Base-by-base conservation (phyloP, 2,329 filamentous ascomycete species). In the Cryphonectria naterciae region DNA sequence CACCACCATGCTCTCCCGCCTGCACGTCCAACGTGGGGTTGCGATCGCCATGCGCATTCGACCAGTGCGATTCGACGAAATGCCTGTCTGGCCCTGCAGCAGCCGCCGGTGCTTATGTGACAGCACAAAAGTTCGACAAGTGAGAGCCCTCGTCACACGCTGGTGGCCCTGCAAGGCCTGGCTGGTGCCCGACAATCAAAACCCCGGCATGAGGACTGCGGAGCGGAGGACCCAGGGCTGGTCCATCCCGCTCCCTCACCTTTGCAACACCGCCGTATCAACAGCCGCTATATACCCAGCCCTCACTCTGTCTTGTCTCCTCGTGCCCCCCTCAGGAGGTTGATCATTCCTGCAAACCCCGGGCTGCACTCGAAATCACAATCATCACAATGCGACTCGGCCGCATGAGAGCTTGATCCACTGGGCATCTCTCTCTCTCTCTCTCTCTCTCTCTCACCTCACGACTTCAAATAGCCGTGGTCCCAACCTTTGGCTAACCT, bases 201-300 rank as follows among this genome's bases (percentile, higher is more conserved):
- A 77, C 76, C 74, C 75, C 76, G 74, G 75, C 72, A 74, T 76
- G 74, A 76, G 72, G 69, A 71, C 72, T 75, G 70, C 68, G 61
- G 66, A n/a, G 62, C 65, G 69, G 66, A 74, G 74, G 25, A 25
- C 63, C 63, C 25, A 39, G 32, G 11, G 62, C 56, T 43, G 66
- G 39, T 41, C 78, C 83, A 83, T 77, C 77, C 78, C 78, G 80
- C 43, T 80, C 81, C 74, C 74, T 73, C 68, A 71, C 70, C 68
- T 70, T 41, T 72, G 74, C 72, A 67, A 68, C 75, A 65, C 73
- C 73, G 73, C 73, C 62, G 78, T 79, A 80, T 86, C 84, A 86
- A 80, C 83, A 85, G 81, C 83, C 85, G 85, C 85, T 87, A 87
- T 87, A 87, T 87, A 87, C 86, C 82, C 81, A 76, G 76, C 75